A percentile compares a stretch with the other conserved stretches of the same genome.
Evolutionary conservation across 2,329 filamentous ascomycete species (phyloP).

Genomic region (Aureobasidium sp.): DNA sequence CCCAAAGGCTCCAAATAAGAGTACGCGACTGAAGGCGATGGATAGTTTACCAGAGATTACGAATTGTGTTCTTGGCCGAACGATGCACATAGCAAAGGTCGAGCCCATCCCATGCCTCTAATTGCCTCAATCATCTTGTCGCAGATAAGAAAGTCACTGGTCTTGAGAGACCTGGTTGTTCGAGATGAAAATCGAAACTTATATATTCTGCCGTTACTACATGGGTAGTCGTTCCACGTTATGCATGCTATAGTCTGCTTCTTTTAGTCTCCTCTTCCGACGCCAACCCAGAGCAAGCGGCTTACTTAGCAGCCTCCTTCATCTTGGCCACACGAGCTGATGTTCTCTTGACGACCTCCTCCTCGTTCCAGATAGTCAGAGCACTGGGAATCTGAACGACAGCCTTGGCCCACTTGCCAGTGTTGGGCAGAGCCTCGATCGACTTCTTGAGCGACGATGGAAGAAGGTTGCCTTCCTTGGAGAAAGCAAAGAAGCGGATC

Average conservation of each 20-base stretch:
- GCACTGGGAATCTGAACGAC: constrained; percentile 47
- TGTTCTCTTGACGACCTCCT: constrained; percentile 33
- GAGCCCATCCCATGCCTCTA: too few relatives aligned
- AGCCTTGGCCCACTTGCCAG: constrained; percentile 23
- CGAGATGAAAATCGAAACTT: too few relatives aligned
- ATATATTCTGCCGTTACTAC: neutral
- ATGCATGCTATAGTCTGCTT: neutral
- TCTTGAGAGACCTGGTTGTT: neutral
- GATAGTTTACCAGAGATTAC: too few relatives aligned
- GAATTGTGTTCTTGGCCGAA: neutral
- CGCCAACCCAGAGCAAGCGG: neutral
- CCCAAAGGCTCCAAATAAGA: too few relatives aligned
- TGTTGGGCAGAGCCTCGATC: constrained; percentile 16
- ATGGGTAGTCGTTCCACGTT: neutral
- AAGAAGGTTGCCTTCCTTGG: constrained; percentile 46
- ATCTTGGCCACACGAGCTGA: constrained; percentile 34
- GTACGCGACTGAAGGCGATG: too few relatives aligned
- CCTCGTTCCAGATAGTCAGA: constrained; percentile 51
- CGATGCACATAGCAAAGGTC: too few relatives aligned
- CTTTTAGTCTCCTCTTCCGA: neutral
- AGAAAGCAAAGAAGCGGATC: constrained; percentile 48
- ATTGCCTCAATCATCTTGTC: neutral
- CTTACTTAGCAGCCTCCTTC: constrained; percentile 18
- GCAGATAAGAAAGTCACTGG: neutral
- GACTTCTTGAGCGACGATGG: constrained; percentile 38